phyloP scores from a whole-genome alignment of 441 rosid genomes.

The Omphalea diandra region DNA sequence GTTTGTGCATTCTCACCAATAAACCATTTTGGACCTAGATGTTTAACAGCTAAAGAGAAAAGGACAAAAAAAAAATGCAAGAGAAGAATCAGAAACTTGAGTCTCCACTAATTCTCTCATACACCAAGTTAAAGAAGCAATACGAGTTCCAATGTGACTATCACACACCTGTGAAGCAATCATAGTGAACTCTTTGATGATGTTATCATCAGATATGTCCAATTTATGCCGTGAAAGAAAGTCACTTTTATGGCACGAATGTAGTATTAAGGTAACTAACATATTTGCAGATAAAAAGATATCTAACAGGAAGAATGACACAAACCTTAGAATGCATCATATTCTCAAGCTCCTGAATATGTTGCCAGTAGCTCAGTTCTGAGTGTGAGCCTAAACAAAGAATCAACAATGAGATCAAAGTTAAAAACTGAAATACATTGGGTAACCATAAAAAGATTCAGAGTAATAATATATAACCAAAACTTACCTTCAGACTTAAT shows the following conservation, averaged over 20 bases:
- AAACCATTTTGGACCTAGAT: conserved; percentile 46
- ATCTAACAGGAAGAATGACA: conserved; percentile 15
- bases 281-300: background rate
- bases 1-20: conserved; percentile 32
- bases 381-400: conserved; percentile 43
- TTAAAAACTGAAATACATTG: background rate
- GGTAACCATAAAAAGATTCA: background rate
- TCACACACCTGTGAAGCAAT: conserved; percentile 48
- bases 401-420: conserved; percentile 3
- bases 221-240: conserved; percentile 42
- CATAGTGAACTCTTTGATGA: conserved; percentile 44
- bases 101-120: conserved; percentile 8
- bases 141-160: conserved; percentile 55
- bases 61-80: conserved; percentile 10
- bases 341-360: conserved; percentile 63
- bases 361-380: conserved; percentile 44
- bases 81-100: conserved; percentile 9
- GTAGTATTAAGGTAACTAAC: background rate
- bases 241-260: conserved; percentile 41
- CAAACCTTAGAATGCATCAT: conserved; percentile 84
- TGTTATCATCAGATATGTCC: conserved; percentile 37
- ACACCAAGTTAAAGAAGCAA: conserved; percentile 17
- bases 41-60: conserved; percentile 7
- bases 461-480: background rate
- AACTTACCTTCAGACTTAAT: conserved; percentile 72